These are phyloP conservation scores for Lasiosphaeriaceae sp. DNA, from an alignment of 495 filamentous ascomycete genomes.

Conservation along the genomic window DNA sequence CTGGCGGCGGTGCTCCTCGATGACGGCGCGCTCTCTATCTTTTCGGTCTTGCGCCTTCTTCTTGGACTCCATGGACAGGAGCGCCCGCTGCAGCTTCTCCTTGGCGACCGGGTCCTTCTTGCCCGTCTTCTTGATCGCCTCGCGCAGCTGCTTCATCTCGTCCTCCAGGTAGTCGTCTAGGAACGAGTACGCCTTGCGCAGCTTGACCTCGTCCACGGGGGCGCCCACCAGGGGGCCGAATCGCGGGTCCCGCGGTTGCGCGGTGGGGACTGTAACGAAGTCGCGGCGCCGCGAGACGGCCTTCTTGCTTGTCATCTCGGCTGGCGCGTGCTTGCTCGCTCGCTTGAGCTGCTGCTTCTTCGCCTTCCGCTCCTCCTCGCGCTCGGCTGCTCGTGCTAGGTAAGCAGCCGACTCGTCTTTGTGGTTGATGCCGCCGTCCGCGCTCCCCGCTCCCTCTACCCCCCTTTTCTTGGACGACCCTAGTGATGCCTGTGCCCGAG, in stretches of 20 bases:
- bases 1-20: constrained; percentile 67
- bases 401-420: not conserved
- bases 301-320: constrained; percentile 72
- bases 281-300: constrained; percentile 75
- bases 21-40: constrained; percentile 60
- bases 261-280: constrained; percentile 54
- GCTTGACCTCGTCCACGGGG: constrained; percentile 48
- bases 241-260: constrained; percentile 73
- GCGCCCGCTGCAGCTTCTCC: constrained; percentile 61
- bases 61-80: constrained; percentile 65
- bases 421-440: not conserved
- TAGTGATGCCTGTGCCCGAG: constrained; percentile 74
- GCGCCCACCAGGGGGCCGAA: constrained; percentile 47
- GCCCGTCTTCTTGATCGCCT: constrained; percentile 54
- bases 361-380: constrained; percentile 15
- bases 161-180: constrained; percentile 75
- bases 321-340: constrained; percentile 81
- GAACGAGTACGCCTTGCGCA: constrained; percentile 74
- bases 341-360: constrained; percentile 34
- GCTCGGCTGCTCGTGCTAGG: not conserved
- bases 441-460: constrained; percentile 11
- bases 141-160: constrained; percentile 72
- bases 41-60: constrained; percentile 64
- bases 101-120: constrained; percentile 55
- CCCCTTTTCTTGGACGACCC: constrained; percentile 33